Base-by-base conservation (phyloP, 1,284 basidiomycete species). In the Cerrena zonata region DNA sequence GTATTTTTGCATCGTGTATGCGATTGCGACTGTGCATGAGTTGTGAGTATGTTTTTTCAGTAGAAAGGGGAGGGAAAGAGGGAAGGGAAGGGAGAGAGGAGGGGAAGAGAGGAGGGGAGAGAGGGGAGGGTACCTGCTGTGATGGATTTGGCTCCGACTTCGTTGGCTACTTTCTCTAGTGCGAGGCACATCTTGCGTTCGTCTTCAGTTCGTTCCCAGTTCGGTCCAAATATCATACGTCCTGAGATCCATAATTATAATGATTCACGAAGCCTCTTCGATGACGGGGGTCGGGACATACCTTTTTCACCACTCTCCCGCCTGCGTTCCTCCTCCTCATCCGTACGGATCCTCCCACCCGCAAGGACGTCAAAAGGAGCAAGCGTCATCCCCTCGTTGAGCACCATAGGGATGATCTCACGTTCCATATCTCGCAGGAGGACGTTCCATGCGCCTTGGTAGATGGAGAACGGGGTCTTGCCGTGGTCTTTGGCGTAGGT, bases 291-390 rank as follows among this genome's bases (percentile, higher is more conserved):
- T 15, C 30, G 7, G n/a, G 15, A 7, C 50, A 30, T n/a, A 57
- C 59, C 65, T n/a, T 75, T 69, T 53, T 80, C 77, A 10, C 73
- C 72, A 0, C 70, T 68, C 51, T 69, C 52, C 3, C 58, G 57
- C 0, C 76, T 68, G 2, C 59, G 58, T 49, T 75, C 69, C 51
- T 77, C 75, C 53, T 78, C 74, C 5, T 62, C 74, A 49, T 78
- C 75, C 0, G 72, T 72, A 26, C 74, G 69, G 49, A 83, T 66
- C 13, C 72, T 72, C 0, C 77, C 77, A 0, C 57, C 67, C 0
- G 69, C 78, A 12, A 83, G 64, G 0, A 78, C 77, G 38, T 71
- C 70, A 75, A 75, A 82, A 0, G 77, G 76, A 1, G 73, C 71
- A 0, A 82, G 63, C 0, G 75, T 75, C 55, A 77, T 59, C 0